phyloP scores from a whole-genome alignment of 1,284 basidiomycete species.

The Exsudoporus floridanus region DNA sequence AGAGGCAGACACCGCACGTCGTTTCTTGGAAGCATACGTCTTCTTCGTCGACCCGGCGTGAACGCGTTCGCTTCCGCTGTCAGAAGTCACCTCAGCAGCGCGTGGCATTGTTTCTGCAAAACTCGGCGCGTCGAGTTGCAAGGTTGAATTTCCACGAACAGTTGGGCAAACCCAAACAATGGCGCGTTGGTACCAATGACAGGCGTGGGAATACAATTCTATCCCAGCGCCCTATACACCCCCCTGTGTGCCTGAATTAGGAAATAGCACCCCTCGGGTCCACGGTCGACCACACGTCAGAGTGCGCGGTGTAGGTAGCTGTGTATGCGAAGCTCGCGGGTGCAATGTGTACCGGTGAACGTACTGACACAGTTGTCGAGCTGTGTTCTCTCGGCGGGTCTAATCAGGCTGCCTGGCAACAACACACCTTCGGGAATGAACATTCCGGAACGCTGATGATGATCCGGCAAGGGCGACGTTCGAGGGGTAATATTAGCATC shows the following conservation, averaged over 20 bases:
- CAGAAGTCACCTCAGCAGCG: conserved; percentile 20
- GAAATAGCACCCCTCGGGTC: conserved; percentile 16
- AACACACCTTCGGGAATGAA: conserved; percentile 15
- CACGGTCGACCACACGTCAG: conserved; percentile 5
- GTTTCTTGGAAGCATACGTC: conserved; percentile 32
- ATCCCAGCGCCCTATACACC: conserved; percentile 1
- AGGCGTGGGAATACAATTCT: conserved; percentile 15
- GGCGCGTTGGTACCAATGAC: conserved; percentile 23
- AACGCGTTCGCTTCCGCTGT: conserved; percentile 28
- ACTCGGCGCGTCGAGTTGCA: conserved; percentile 13
- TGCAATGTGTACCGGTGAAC: not conserved
- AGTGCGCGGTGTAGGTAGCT: not conserved
- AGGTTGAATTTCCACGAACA: conserved; percentile 6
- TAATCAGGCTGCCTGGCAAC: conserved; percentile 14
- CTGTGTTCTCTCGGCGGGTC: conserved; percentile 1
- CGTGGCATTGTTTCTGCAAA: conserved; percentile 23
- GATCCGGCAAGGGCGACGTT: not conserved
- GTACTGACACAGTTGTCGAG: not conserved
- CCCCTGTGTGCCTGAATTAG: not conserved
- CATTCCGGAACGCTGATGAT: too few relatives aligned
- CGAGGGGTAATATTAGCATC: not conserved
- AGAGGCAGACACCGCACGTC: conserved; percentile 21
- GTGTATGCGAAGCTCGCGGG: too few relatives aligned
- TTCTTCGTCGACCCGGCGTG: conserved; percentile 28
- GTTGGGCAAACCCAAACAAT: conserved; percentile 13